phyloP scores from a whole-genome alignment of 2,329 filamentous ascomycete genomes.

The Ascochyta lentis region DNA sequence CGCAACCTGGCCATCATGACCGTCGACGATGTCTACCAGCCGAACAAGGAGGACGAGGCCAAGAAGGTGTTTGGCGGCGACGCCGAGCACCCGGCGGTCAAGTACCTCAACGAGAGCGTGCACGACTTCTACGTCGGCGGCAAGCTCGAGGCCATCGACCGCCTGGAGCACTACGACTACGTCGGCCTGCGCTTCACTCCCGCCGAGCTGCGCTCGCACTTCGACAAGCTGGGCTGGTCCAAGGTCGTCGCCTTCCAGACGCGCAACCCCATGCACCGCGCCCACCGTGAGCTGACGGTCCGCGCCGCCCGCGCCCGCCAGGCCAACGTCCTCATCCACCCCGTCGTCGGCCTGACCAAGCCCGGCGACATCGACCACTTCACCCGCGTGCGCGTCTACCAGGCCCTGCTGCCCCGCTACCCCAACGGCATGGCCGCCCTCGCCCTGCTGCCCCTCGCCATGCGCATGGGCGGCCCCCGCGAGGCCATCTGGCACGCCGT shows the following conservation, averaged over 20 bases:
- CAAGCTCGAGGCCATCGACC: slow-evolving; percentile 94
- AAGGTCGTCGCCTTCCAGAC: slow-evolving; percentile 99
- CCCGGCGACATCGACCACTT: slow-evolving; percentile 99
- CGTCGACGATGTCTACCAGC: slow-evolving; percentile 92
- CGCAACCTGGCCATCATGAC: slow-evolving; percentile 94
- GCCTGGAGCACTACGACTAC: slow-evolving; percentile 98
- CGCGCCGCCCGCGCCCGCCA: slow-evolving; percentile 94
- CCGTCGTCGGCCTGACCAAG: slow-evolving; percentile 97
- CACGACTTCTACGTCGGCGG: slow-evolving; percentile 93
- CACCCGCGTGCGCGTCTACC: slow-evolving; percentile 97
- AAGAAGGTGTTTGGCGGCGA: slow-evolving; percentile 94
- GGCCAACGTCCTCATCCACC: slow-evolving; percentile 98
- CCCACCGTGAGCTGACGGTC: slow-evolving; percentile 96
- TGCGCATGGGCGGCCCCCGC: slow-evolving; percentile 98
- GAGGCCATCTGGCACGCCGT: slow-evolving; percentile 99
- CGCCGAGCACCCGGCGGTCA: slow-evolving; percentile 88
- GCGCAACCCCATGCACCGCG: slow-evolving; percentile 96
- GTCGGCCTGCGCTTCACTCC: slow-evolving; percentile 94
- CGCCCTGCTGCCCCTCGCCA: slow-evolving; percentile 91
- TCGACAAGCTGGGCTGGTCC: slow-evolving; percentile 99
- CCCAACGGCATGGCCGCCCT: slow-evolving; percentile 99
- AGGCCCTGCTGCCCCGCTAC: slow-evolving; percentile 94
- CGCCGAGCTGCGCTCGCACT: slow-evolving; percentile 91
- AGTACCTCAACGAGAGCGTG: slow-evolving; percentile 81
- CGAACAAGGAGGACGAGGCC: slow-evolving; percentile 95